A percentile compares a stretch with the other conserved stretches of the same genome.
Evolutionary conservation across 2,329 filamentous ascomycete genomes (phyloP).

Genomic region (Fusarium brachygibbosum): DNA sequence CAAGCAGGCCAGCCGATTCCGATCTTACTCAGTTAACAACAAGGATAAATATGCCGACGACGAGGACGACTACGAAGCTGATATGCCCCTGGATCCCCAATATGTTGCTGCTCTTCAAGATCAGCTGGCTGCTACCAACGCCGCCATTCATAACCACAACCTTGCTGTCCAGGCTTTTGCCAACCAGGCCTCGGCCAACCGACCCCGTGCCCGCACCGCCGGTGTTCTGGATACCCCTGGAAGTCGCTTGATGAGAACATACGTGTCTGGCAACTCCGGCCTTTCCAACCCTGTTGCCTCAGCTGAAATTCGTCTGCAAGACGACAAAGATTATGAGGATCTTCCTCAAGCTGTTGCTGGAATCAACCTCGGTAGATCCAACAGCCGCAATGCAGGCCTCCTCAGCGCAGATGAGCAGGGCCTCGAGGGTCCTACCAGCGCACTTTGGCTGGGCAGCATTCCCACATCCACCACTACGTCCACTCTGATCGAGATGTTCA

Average conservation of each 20-base stretch:
- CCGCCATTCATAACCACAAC: constrained; percentile 89
- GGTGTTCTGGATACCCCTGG: constrained; percentile 87
- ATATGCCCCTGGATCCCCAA: constrained; percentile 66
- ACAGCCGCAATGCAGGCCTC: constrained; percentile 74
- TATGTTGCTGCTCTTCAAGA: constrained; percentile 73
- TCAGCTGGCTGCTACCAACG: constrained; percentile 73
- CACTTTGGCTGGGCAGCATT: constrained; percentile 97
- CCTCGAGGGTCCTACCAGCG: constrained; percentile 90
- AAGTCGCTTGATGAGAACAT: constrained; percentile 75
- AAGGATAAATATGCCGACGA: constrained; percentile 96
- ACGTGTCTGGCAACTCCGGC: constrained; percentile 77
- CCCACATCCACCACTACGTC: constrained; percentile 97
- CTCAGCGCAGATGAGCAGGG: constrained; percentile 82
- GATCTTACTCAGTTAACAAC: constrained; percentile 98
- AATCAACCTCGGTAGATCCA: constrained; percentile 78
- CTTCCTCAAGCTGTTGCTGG: constrained; percentile 85
- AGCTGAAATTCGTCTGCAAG: constrained; percentile 79
- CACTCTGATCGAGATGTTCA: constrained; percentile 94
- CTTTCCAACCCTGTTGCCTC: constrained; percentile 82
- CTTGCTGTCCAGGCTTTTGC: constrained; percentile 93
- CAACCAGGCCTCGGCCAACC: constrained; percentile 82
- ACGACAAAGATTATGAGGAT: constrained; percentile 83
- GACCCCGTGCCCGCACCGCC: constrained; percentile 90
- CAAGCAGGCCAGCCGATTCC: constrained; percentile 86
- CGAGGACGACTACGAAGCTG: constrained; percentile 79